Evolutionary conservation across 495 filamentous ascomycete species (phyloP).

Genomic region (Penicillium salamii): DNA sequence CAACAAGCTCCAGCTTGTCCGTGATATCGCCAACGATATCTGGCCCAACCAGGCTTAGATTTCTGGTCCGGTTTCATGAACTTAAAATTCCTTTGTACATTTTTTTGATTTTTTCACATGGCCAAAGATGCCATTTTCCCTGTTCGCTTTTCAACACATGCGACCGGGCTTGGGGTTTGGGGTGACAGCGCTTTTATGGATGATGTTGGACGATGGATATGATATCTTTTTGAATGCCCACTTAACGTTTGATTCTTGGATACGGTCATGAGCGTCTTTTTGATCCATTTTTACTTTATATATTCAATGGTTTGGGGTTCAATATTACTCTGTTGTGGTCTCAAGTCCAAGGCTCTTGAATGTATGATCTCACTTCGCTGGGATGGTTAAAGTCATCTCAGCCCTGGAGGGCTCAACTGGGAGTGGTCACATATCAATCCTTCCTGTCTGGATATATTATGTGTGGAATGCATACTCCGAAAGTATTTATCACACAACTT

Average conservation of each 20-base stretch:
- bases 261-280: constrained; percentile 11
- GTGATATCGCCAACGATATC: constrained; percentile 67
- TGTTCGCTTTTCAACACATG: constrained; percentile 21
- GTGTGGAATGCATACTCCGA: too few species aligned
- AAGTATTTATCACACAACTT: too few species aligned
- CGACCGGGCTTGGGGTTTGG: constrained; percentile 6
- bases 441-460: too few species aligned
- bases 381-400: too few species aligned
- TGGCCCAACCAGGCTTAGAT: constrained; percentile 61
- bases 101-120: constrained; percentile 12
- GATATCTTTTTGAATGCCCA: constrained; percentile 15
- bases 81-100: not conserved
- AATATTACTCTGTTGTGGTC: too few species aligned
- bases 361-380: too few species aligned
- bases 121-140: constrained; percentile 4
- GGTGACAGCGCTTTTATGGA: constrained; percentile 11
- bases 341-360: too few species aligned
- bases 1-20: constrained; percentile 63
- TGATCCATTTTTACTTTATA: not conserved
- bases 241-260: constrained; percentile 20
- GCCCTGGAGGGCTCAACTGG: too few species aligned
- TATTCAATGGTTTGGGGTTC: too few species aligned
- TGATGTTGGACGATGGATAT: constrained; percentile 14
- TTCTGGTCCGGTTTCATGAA: not conserved
- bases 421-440: too few species aligned